Evolutionary conservation across 2,329 filamentous ascomycete species (phyloP).

Genomic region (Dactylonectria estremocensis): DNA sequence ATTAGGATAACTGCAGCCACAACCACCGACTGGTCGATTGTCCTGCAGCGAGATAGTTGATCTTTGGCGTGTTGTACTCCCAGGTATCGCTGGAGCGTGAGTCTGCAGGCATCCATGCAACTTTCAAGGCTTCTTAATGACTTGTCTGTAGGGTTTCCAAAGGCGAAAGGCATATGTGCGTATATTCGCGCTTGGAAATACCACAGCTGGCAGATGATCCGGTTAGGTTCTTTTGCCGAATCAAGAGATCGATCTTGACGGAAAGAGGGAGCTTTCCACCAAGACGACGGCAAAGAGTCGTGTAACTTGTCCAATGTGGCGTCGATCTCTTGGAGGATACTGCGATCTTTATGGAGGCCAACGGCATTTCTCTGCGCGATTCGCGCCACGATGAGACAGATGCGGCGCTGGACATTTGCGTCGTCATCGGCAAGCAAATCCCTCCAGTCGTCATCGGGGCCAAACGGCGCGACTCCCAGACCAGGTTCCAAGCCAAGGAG

Average conservation of each 20-base stretch:
- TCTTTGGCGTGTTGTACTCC: conserved; percentile 29
- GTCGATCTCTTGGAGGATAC: conserved; percentile 20
- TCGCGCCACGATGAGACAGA: conserved; percentile 26
- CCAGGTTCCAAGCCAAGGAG: conserved; percentile 33
- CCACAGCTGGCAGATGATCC: conserved; percentile 34
- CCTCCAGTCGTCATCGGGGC: conserved; percentile 25
- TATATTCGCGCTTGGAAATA: conserved; percentile 32
- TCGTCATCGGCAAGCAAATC: conserved; percentile 27
- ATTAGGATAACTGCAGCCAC: conserved; percentile 24
- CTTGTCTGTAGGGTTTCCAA: conserved; percentile 5
- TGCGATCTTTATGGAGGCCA: conserved; percentile 19
- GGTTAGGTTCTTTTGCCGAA: conserved; percentile 25
- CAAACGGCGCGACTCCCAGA: conserved; percentile 24
- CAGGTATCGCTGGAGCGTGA: conserved; percentile 29
- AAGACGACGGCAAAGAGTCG: conserved; percentile 25
- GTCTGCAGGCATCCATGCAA: conserved; percentile 32
- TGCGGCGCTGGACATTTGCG: conserved; percentile 28
- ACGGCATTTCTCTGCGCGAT: conserved; percentile 31
- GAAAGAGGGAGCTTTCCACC: conserved; percentile 31
- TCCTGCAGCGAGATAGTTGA: conserved; percentile 28
- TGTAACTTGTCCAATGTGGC: conserved; percentile 17
- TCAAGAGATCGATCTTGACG: conserved; percentile 24
- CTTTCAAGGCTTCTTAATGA: conserved; percentile 17
- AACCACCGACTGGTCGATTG: conserved; percentile 29
- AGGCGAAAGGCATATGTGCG: conserved; percentile 28